Base-by-base conservation (phyloP, 768 basidiomycete species). In the Boletus sp. region DNA sequence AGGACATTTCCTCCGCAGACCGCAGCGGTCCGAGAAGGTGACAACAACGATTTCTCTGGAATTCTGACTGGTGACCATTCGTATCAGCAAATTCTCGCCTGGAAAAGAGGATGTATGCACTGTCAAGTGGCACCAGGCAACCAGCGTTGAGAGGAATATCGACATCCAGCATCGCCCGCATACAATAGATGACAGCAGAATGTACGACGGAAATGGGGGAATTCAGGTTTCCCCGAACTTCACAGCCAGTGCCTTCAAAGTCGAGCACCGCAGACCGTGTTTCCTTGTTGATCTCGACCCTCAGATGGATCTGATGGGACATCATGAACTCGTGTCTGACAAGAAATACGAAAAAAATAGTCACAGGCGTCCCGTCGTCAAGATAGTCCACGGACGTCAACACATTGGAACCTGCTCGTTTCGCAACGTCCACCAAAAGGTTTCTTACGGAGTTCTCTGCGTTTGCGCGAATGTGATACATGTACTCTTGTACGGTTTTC, bases 121-220 rank as follows among this genome's bases (percentile, higher is more conserved):
- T 85, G 24, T 87, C 82, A 37, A 94, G 76, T 1, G 94, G 94
- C 8, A 93, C 90, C 9, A 98, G 80, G 67, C 94, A 97, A 1
- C 95, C 95, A 24, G 93, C 92, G 69, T 98, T 98, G 29, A 98
- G 80, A 11, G 95, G 95, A 44, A 97, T 96, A 64, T 94, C 89
- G 33, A 83, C 70, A 68, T 92, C 84, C 33, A 94, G 76, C 91
- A 93, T 93, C 17, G 90, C 76, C 30, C 92, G 83, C 83, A 93
- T 87, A 75, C 89, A 93, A 70, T 94, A 94, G 58, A 93, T 92
- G 39, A 93, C 86, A 4, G 92, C 90, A 3, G 89, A 90, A 65
- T 92, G 90, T 5, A 89, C 90, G 40, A 94, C 92, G 5, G 88
- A 89, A 50, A 91, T 86, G 0, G 93, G 93, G 12, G 90, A 69